Conservation (phyloP, 2,329 filamentous ascomycete species). For the Neoarthrinium moseri region DNA sequence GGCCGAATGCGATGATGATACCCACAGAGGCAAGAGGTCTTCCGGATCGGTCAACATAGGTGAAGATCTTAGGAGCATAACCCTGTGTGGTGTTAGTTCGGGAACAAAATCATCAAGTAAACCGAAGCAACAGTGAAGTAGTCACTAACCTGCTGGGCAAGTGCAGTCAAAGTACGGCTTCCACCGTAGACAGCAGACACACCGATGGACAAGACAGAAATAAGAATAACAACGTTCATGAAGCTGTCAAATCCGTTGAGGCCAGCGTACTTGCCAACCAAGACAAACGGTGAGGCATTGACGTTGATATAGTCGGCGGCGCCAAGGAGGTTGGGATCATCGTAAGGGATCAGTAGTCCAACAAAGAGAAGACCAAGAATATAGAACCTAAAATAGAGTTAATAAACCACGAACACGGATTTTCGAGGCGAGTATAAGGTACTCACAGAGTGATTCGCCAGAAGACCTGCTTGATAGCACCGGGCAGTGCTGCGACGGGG, state of each 20-base stretch:
- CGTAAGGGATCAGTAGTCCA: conserved; percentile 46
- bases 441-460: conserved; percentile 51
- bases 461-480: conserved; percentile 78
- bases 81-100: no score
- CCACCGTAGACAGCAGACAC: conserved; percentile 60
- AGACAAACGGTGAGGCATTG: conserved; percentile 55
- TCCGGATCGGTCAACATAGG: conserved; percentile 57
- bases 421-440: neutral
- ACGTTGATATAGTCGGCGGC: conserved; percentile 44
- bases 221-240: conserved; percentile 59
- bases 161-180: conserved; percentile 56
- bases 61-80: conserved; percentile 56
- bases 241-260: conserved; percentile 52
- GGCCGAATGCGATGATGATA: conserved; percentile 45
- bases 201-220: conserved; percentile 58
- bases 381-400: conserved; percentile 39
- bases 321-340: conserved; percentile 45
- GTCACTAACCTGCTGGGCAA: conserved; percentile 62
- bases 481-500: conserved; percentile 71
- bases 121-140: no score
- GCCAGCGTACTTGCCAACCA: conserved; percentile 53
- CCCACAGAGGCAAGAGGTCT: conserved; percentile 52
- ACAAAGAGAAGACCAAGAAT: conserved; percentile 52
- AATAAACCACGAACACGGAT: conserved; percentile 6
- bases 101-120: no score